Percentiles rank a stretch among this genome's conserved stretches.
phyloP scores from a whole-genome alignment of 2,329 filamentous ascomycete species.

The Ophiosphaerella korrae region DNA sequence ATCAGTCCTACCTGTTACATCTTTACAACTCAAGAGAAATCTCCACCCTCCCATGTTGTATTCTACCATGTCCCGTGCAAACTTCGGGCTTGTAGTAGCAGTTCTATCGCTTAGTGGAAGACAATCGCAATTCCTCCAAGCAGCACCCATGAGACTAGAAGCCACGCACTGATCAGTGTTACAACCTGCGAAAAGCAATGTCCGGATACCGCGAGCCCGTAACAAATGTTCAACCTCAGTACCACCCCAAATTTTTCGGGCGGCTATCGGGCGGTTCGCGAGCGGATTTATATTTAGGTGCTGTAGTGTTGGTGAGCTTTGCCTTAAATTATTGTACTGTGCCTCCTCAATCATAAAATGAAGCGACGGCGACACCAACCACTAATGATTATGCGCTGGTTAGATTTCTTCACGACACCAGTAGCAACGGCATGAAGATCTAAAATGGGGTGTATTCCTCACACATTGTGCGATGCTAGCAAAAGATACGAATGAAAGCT shows the following conservation, averaged over 20 bases:
- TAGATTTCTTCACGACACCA: too few species aligned
- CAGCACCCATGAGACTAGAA: conserved; percentile 5
- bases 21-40: conserved; percentile 3
- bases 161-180: conserved; percentile 11
- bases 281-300: too few species aligned
- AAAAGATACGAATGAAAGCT: too few species aligned
- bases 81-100: conserved; percentile 3
- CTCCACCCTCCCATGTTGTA: conserved; percentile 5
- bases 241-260: conserved; percentile 5
- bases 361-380: too few species aligned
- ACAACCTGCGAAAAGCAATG: conserved; percentile 6
- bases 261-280: too few species aligned
- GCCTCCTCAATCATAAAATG: too few species aligned
- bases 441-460: too few species aligned
- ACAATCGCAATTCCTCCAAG: conserved; percentile 4
- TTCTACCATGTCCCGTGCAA: conserved; percentile 5
- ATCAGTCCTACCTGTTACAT: background rate
- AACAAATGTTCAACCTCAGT: conserved; percentile 2
- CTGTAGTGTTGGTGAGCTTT: too few species aligned
- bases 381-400: too few species aligned
- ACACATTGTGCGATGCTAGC: too few species aligned
- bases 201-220: conserved; percentile 1
- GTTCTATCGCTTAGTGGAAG: conserved; percentile 4
- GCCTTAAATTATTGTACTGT: too few species aligned
- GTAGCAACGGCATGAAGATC: too few species aligned